phyloP scores from a whole-genome alignment of 352 stramenopile species.

The Pythium coloratum region DNA sequence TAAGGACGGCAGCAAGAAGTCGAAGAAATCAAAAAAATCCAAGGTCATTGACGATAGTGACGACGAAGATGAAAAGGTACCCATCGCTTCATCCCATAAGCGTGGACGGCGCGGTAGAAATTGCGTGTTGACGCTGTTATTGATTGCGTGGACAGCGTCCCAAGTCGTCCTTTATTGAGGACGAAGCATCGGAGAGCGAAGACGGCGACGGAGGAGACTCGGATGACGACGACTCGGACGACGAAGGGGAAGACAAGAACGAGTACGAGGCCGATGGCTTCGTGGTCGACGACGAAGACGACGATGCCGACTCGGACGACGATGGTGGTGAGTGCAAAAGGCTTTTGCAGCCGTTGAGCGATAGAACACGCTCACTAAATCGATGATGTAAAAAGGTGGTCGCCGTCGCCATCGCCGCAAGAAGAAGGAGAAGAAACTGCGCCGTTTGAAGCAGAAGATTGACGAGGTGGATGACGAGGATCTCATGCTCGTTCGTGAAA shows the following conservation, averaged over 20 bases:
- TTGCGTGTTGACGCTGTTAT: not conserved
- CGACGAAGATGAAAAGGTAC: conserved; percentile 67
- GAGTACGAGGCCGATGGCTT: conserved; percentile 91
- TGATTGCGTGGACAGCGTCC: conserved; percentile 40
- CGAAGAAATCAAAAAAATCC: conserved; percentile 64
- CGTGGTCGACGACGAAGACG: conserved; percentile 81
- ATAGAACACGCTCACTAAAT: conserved; percentile 22
- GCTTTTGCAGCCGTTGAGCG: not conserved
- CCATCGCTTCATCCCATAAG: not conserved
- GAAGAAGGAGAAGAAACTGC: conserved; percentile 89
- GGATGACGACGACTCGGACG: conserved; percentile 80
- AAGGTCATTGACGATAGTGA: conserved; percentile 54
- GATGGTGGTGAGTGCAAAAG: conserved; percentile 51
- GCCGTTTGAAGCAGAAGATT: conserved; percentile 85
- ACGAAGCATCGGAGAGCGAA: conserved; percentile 87
- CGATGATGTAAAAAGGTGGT: conserved; percentile 31
- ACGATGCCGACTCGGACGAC: conserved; percentile 68
- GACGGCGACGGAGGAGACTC: conserved; percentile 56
- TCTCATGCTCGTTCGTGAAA: conserved; percentile 87
- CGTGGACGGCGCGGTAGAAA: not conserved
- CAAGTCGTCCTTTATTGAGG: conserved; percentile 88
- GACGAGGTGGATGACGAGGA: conserved; percentile 89
- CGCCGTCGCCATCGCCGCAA: conserved; percentile 67
- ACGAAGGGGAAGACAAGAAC: conserved; percentile 84
- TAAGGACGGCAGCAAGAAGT: conserved; percentile 47